phyloP scores from a whole-genome alignment of 257 asterid species.

The Fraxinus pennsylvanica region DNA sequence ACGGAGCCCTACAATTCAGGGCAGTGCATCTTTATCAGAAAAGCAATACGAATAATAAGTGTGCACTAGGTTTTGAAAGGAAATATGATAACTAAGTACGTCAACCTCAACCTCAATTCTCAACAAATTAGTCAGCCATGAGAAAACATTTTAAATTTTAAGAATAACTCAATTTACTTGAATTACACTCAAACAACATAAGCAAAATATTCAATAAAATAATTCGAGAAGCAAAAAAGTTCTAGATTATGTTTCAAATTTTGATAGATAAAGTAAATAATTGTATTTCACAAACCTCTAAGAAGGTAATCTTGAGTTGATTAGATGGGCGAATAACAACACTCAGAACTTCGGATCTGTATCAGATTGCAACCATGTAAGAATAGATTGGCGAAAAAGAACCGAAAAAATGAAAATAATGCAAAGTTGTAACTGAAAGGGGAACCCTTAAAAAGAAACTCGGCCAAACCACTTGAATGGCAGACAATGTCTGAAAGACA shows the following conservation, averaged over 20 bases:
- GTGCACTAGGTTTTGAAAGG: not conserved
- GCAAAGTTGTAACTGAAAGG: constrained; percentile 1
- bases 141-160: not conserved
- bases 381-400: constrained; percentile 21
- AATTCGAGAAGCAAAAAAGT: constrained; percentile 5
- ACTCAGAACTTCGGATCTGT: constrained; percentile 85
- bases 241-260: constrained; percentile 1
- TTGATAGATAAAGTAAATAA: constrained; percentile 24
- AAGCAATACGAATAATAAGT: not conserved
- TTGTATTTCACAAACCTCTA: constrained; percentile 68
- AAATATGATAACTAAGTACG: not conserved
- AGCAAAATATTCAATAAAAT: constrained; percentile 15
- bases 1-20: not conserved
- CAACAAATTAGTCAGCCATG: constrained; percentile 7
- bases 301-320: constrained; percentile 89
- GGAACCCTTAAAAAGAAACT: not conserved
- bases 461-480: not conserved
- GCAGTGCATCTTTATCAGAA: not conserved
- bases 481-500: not conserved
- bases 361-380: constrained; percentile 35
- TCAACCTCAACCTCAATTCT: not conserved
- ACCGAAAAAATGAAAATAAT: constrained; percentile 6
- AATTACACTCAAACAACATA: not conserved
- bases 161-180: not conserved
- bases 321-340: constrained; percentile 80